Evolutionary conservation across 2,329 filamentous ascomycete species (phyloP), one percentile per base, ranked within the genome.

Genomic region (Leptoxyphium fumago): DNA sequence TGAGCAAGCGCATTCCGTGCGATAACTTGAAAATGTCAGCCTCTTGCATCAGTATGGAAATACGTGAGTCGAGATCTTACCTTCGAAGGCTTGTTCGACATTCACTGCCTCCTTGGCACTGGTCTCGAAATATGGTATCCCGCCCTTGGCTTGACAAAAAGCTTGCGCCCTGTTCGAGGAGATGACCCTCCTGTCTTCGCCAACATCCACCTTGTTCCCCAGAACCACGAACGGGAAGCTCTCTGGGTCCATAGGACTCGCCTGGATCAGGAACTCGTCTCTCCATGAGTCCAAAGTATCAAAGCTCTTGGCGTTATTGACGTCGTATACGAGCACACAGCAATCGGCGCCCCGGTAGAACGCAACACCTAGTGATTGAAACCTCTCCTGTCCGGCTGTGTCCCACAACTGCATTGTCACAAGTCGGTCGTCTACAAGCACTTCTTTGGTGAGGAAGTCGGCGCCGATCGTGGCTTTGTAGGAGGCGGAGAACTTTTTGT

Each of bases 341-440:
- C 89, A 96, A 71, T 98, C 89, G 54, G 91, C 89, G 50, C 89
- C 89, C 50, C 89, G 78, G 70, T 98, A 98, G 69, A 98, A 98
- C 41, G 89, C 91, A 39, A 98, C 89, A 43, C 91, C 89, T 55
- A 98, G 73, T 32, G 88, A 95, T 67, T 98, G 89, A 66, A 98
- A 98, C 50, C 89, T 82, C 66, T 98, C 89, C 65, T 98, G 89
- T 28, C 89, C 89, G 15, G 89, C 89, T 2, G 89, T 98, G 63
- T 98, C 89, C 89, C 89, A 98, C 30, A 98, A 82, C 82, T 96
- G 91, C 87, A 98, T 96, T 30, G 91, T 98, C 53, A 98, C 91
- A 61, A 96, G 78, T 61, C 89, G 78, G 68, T 96, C 91, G 67
- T 96, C 91, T 44, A 98, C 89, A 52, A 95, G 73, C 36, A 98